phyloP scores from a whole-genome alignment of 176 grass and related monocot species.

The Chloris gayana region DNA sequence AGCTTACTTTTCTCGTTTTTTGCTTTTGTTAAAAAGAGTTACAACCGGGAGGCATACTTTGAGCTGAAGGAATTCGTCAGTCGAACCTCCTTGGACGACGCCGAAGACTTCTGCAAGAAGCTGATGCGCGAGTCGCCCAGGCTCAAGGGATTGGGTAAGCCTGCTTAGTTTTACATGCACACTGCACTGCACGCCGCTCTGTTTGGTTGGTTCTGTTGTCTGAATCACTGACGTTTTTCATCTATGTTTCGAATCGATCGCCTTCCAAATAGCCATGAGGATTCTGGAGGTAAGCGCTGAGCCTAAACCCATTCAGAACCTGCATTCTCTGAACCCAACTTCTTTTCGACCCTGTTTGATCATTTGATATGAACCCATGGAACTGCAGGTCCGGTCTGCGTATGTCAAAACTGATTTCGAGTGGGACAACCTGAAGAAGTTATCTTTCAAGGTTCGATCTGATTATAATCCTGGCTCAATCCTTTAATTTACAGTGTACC shows the following conservation, averaged over 20 bases:
- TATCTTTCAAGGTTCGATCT: slow-evolving; percentile 67
- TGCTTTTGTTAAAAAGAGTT: slow-evolving; percentile 49
- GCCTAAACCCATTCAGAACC: background rate
- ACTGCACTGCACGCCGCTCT: background rate
- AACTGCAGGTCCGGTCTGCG: slow-evolving; percentile 76
- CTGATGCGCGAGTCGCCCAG: slow-evolving; percentile 71
- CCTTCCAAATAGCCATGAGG: slow-evolving; percentile 61
- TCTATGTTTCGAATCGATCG: background rate
- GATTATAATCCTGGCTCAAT: background rate
- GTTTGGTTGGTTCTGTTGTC: background rate
- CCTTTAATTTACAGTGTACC: background rate
- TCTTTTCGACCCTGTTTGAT: background rate
- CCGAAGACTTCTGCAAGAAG: slow-evolving; percentile 69
- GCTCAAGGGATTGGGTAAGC: slow-evolving; percentile 68
- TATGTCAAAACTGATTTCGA: slow-evolving; percentile 90
- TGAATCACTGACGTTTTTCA: slow-evolving; percentile 20
- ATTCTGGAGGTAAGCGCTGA: slow-evolving; percentile 72
- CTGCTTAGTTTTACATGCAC: background rate
- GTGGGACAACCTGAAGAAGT: slow-evolving; percentile 89
- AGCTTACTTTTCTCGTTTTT: background rate
- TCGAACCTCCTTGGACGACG: slow-evolving; percentile 66
- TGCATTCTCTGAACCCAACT: background rate
- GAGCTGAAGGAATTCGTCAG: slow-evolving; percentile 82
- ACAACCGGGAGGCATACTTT: slow-evolving; percentile 72
- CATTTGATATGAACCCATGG: background rate